phyloP scores from a whole-genome alignment of 225 moss, liverwort and hornwort genomes.

The Polytrichum commune region DNA sequence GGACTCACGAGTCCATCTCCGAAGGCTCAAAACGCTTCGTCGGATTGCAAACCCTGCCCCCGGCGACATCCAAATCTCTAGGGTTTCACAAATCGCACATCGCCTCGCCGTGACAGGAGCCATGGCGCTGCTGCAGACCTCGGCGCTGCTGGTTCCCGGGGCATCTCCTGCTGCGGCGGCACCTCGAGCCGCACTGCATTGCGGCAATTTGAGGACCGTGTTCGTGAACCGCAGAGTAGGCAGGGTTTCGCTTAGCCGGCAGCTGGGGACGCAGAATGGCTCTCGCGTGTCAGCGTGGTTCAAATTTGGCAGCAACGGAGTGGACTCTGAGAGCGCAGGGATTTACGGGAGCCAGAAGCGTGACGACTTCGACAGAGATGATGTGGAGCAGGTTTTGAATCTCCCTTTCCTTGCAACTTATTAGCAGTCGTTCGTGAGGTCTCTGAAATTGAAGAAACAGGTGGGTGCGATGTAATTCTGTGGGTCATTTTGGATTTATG shows the following conservation, averaged over 20 bases:
- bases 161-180: neutral
- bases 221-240: conserved; percentile 11
- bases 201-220: neutral
- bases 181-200: neutral
- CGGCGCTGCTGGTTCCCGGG: neutral
- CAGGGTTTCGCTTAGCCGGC: conserved; percentile 8
- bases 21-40: too few species aligned
- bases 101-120: neutral
- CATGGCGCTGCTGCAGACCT: conserved; percentile 6
- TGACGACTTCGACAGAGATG: conserved; percentile 57
- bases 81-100: too few species aligned
- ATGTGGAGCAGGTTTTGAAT: conserved; percentile 52
- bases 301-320: conserved; percentile 41
- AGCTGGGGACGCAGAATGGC: conserved; percentile 30
- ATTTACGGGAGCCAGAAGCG: conserved; percentile 61
- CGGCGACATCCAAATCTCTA: too few species aligned
- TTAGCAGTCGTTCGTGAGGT: too few species aligned
- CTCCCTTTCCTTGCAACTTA: neutral
- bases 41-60: too few species aligned
- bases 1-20: too few species aligned
- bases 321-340: conserved; percentile 40
- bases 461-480: too few species aligned
- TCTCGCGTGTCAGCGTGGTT: conserved; percentile 56
- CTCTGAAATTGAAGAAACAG: too few species aligned
- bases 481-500: too few species aligned